Evolutionary conservation across 2,329 filamentous ascomycete species (phyloP).

Genomic region (Epichloe coenophiala): DNA sequence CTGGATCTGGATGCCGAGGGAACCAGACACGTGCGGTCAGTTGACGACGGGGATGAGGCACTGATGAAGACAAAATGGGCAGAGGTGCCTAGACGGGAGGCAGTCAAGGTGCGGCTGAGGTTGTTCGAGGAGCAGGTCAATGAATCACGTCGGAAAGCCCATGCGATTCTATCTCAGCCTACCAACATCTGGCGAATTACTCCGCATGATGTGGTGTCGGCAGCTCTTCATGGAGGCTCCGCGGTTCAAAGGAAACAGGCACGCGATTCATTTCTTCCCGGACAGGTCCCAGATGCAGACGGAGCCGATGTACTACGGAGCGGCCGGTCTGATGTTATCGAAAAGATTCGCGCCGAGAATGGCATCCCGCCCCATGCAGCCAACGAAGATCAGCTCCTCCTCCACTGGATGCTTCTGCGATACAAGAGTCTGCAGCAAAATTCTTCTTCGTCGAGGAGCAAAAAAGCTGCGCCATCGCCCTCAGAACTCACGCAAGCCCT

Average conservation of each 20-base stretch:
- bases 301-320: background rate
- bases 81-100: slow-evolving; percentile 9
- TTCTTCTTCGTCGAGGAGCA: background rate
- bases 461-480: slow-evolving; percentile 1
- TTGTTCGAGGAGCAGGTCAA: slow-evolving; percentile 17
- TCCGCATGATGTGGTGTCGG: slow-evolving; percentile 29
- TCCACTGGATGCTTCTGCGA: slow-evolving; percentile 24
- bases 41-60: slow-evolving; percentile 23
- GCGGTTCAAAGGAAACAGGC: background rate
- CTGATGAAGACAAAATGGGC: slow-evolving; percentile 18
- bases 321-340: slow-evolving; percentile 5
- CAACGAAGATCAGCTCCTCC: slow-evolving; percentile 17
- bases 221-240: slow-evolving; percentile 12
- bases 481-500: slow-evolving; percentile 11
- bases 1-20: slow-evolving; percentile 40
- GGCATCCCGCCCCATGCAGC: slow-evolving; percentile 17
- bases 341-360: slow-evolving; percentile 14
- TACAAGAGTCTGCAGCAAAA: slow-evolving; percentile 6
- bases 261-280: background rate
- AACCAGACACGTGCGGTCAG: slow-evolving; percentile 28
- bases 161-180: slow-evolving; percentile 12
- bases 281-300: background rate
- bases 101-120: slow-evolving; percentile 14
- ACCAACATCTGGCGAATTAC: slow-evolving; percentile 24
- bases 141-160: slow-evolving; percentile 13